A percentile compares a stretch with the other conserved stretches of the same genome.
phyloP scores from a whole-genome alignment of 768 basidiomycete genomes.

The Suillus clintonianus region DNA sequence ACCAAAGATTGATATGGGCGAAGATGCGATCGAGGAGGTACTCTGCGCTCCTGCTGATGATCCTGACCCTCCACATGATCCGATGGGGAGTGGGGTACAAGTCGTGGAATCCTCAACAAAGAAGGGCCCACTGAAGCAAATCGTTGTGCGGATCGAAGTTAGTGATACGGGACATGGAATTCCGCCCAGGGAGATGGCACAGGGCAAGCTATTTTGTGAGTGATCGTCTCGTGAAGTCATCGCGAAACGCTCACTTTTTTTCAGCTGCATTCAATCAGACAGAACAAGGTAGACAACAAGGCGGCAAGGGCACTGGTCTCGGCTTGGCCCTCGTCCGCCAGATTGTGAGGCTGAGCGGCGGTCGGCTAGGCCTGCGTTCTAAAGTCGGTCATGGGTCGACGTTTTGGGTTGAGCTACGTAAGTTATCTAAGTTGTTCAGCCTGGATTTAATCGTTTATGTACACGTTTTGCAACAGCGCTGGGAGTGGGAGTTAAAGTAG shows the following conservation, averaged over 20 bases:
- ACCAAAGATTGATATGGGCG: constrained; percentile 7
- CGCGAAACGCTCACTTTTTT: constrained; percentile 10
- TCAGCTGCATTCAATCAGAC: constrained; percentile 78
- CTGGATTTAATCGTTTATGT: constrained; percentile 4
- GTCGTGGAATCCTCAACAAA: neutral
- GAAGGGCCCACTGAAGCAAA: constrained; percentile 47
- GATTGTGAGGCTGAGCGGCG: constrained; percentile 75
- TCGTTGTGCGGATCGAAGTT: constrained; percentile 85
- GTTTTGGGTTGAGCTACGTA: constrained; percentile 85
- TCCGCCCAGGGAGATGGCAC: constrained; percentile 63
- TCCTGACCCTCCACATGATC: constrained; percentile 18
- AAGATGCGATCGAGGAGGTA: constrained; percentile 25
- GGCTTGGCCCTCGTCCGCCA: constrained; percentile 77
- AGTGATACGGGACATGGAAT: constrained; percentile 75
- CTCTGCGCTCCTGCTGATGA: constrained; percentile 34
- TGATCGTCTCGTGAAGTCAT: constrained; percentile 9
- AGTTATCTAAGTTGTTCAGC: constrained; percentile 18
- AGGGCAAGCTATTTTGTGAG: constrained; percentile 73
- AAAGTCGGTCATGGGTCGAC: constrained; percentile 73
- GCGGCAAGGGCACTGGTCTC: constrained; percentile 72
- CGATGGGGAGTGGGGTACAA: neutral
- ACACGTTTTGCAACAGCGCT: constrained; percentile 40
- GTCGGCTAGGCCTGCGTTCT: constrained; percentile 69
- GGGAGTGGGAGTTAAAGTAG: constrained; percentile 65
- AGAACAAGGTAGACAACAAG: constrained; percentile 73